Evolutionary conservation across 768 basidiomycete genomes (phyloP), one percentile per base, ranked within the genome.

Genomic region (Clavulina sp.): DNA sequence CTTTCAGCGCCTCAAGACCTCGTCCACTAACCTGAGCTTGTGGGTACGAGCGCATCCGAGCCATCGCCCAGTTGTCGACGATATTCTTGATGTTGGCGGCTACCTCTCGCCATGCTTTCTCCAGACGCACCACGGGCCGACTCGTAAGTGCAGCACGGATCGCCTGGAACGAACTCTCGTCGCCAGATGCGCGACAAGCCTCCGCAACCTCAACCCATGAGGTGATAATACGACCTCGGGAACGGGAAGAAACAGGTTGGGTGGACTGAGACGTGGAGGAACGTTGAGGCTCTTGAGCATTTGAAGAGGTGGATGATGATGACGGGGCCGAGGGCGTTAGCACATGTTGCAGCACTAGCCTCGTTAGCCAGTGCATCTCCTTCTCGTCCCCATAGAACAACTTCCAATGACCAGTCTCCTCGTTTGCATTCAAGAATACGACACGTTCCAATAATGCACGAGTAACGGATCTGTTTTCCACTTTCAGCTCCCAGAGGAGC

Each of bases 311-410:
- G n/a, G n/a, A n/a, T n/a, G n/a, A n/a, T n/a, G n/a, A n/a, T n/a
- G n/a, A n/a, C n/a, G n/a, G n/a, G n/a, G n/a, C n/a, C n/a, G n/a
- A n/a, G n/a, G n/a, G n/a, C n/a, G n/a, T n/a, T n/a, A n/a, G n/a
- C n/a, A n/a, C n/a, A n/a, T n/a, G n/a, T n/a, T n/a, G n/a, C n/a
- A 89, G 63, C 4, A 87, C 65, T 3, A 83, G 63, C 58, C 74
- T 78, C 16, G 86, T 87, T 38, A 88, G 66, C 84, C 84, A 89
- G 60, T 89, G 81, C 2, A 83, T 82, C 41, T 69, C 70, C 4
- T 77, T 76, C 28, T 82, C 79, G 52, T 66, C 79, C 4, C 84
- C 83, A 56, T 82, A 77, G 18, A 86, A 70, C 24, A 67, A 66
- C 26, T 46, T 21, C 52, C 26, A 32, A 38, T 38, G 9, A 38